Evolutionary conservation across 2,329 filamentous ascomycete species (phyloP).

Genomic region (Pochonia chlamydosporia): DNA sequence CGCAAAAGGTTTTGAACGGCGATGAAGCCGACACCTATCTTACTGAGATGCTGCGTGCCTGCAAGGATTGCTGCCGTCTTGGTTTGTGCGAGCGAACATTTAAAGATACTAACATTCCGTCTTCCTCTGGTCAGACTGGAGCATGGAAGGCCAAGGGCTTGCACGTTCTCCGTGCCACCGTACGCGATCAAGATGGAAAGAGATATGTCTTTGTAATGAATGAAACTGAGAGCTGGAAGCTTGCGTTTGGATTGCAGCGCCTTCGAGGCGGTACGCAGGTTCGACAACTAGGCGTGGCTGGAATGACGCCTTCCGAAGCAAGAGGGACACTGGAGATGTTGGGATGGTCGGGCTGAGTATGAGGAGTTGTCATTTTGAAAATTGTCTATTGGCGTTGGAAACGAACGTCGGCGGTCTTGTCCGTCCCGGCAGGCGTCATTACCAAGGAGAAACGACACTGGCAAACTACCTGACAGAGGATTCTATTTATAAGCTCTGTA

Average conservation of each 20-base stretch:
- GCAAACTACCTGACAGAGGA: background rate
- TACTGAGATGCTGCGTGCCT: conserved; percentile 55
- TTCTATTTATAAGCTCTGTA: background rate
- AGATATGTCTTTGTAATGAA: conserved; percentile 59
- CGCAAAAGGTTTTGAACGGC: conserved; percentile 47
- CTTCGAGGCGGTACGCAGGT: conserved; percentile 56
- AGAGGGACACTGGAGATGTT: conserved; percentile 51
- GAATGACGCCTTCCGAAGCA: conserved; percentile 49
- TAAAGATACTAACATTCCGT: conserved; percentile 34
- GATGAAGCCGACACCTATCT: conserved; percentile 64
- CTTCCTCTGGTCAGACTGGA: conserved; percentile 40
- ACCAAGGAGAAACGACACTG: no score
- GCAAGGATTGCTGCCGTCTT: conserved; percentile 58
- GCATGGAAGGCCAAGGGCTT: conserved; percentile 50
- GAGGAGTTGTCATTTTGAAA: background rate
- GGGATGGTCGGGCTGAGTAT: conserved; percentile 38
- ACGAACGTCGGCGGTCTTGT: no score
- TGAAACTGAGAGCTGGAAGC: conserved; percentile 64
- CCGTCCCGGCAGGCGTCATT: no score
- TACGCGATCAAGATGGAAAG: conserved; percentile 62
- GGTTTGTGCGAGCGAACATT: conserved; percentile 41
- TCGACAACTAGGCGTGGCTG: conserved; percentile 51
- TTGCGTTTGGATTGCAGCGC: conserved; percentile 55
- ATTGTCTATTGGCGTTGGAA: no score
- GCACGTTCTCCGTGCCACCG: conserved; percentile 57